Evolutionary conservation across 108 stramenopile genomes (phyloP).

Genomic region (Nannochloropsis granulata): DNA sequence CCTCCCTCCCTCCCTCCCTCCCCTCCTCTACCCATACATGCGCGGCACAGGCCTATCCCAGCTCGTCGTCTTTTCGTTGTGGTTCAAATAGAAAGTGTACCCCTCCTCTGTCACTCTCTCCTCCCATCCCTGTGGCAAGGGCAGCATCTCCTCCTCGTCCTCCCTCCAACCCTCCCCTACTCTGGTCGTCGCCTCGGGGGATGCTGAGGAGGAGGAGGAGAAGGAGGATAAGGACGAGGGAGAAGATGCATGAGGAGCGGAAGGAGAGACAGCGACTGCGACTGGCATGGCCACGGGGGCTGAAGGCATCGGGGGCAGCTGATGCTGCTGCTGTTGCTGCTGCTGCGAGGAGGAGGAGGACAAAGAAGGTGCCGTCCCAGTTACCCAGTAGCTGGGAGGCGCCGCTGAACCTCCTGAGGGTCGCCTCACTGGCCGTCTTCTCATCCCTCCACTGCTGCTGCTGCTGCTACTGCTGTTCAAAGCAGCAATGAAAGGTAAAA

Average conservation of each 20-base stretch:
- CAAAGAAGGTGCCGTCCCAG: not conserved
- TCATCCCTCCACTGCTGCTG: no score
- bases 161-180: not conserved
- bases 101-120: conserved; percentile 10
- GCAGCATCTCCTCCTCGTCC: not conserved
- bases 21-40: not conserved
- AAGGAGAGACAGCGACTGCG: not conserved
- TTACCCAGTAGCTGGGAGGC: not conserved
- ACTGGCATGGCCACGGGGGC: not conserved
- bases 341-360: not conserved
- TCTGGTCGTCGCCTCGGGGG: not conserved
- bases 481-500: not conserved
- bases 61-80: not conserved
- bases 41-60: conserved; percentile 3
- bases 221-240: not conserved
- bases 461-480: no score
- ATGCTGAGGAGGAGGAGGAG: not conserved
- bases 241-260: not conserved
- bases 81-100: conserved; percentile 7
- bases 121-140: not conserved
- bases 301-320: no score
- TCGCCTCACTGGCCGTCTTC: no score
- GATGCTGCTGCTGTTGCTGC: no score
- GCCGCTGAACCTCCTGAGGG: not conserved
- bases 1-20: not conserved